Base-by-base conservation (phyloP, 2,329 filamentous ascomycete species). In the Neonectria faginata region DNA sequence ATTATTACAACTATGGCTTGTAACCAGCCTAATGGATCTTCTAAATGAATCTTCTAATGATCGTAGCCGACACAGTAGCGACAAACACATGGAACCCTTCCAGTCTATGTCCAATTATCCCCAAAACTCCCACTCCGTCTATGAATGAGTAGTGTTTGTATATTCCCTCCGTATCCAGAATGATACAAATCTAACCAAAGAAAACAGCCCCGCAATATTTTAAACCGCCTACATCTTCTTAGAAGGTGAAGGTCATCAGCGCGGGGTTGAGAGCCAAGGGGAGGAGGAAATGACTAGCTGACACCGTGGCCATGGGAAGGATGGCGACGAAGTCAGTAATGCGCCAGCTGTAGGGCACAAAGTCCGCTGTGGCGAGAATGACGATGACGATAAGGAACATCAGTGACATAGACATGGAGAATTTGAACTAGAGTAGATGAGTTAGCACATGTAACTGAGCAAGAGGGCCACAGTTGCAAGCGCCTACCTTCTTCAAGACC, bases 191-290 rank as follows among this genome's bases (percentile, higher is more conserved):
- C 6, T 33, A 4, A 33, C 29, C 18, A 20, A 33, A 33, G 22
- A 33, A 6, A 50, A 20, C 1, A 51, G 6, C 5, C n/a, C 29
- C 10, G 2, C 10, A 10, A 20, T 31, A 31, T 31, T 22, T 33
- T 14, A 18, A 14, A 7, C n/a, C n/a, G n/a, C 7, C 29, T 33
- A 14, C 10, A 56, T n/a, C 27, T 18, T 41, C 31, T 75, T 86
- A 93, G 88, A 89, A 93, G 10, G 90, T 91, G 77, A 93, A 93
- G 0, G 89, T 91, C 90, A 93, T 93, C 71, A 93, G 81, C 20
- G 90, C 91, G n/a, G 91, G 91, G 78, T 94, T 94, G 53, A 94
- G 80, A 4, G 88, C 91, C 63, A 94, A 83, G 1, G 92, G 92
- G 66, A 94, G 77, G 54, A 94, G 79, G 62, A 93, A 84, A 78